phyloP scores from a whole-genome alignment of 2,329 filamentous ascomycete species.

The Paecilomyces sp. region DNA sequence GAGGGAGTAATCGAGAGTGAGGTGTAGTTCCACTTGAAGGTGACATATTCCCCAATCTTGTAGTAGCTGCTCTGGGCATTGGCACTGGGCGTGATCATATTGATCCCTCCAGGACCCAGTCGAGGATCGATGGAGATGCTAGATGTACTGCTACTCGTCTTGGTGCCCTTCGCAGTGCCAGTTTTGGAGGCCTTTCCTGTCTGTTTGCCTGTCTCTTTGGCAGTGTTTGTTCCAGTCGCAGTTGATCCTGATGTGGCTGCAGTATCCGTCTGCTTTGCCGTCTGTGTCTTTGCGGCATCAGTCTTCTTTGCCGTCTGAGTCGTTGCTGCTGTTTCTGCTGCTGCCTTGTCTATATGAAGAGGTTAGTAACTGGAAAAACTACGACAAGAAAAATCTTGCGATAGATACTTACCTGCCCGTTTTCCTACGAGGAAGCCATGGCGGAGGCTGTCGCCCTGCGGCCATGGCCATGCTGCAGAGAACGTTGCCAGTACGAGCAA shows the following conservation, averaged over 20 bases:
- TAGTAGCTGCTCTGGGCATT: constrained; percentile 49
- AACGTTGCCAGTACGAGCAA: constrained; percentile 24
- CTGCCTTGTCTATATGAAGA: background rate
- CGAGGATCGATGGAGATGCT: constrained; percentile 45
- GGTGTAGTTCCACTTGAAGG: constrained; percentile 64
- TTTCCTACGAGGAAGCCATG: constrained; percentile 15
- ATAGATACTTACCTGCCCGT: constrained; percentile 14
- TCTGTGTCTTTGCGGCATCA: background rate
- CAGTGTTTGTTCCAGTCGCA: constrained; percentile 4
- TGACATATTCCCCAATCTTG: constrained; percentile 57
- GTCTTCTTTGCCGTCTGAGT: constrained; percentile 9
- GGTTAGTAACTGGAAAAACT: background rate
- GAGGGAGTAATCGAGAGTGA: constrained; percentile 53
- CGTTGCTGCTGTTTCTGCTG: constrained; percentile 5
- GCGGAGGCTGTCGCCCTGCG: constrained; percentile 6
- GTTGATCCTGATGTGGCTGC: constrained; percentile 4
- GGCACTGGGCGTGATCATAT: constrained; percentile 53
- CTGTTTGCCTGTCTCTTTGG: background rate
- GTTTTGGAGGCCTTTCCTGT: background rate
- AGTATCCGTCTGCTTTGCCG: background rate
- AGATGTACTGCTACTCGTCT: constrained; percentile 19
- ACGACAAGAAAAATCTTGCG: constrained; percentile 3
- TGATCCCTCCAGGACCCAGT: constrained; percentile 51
- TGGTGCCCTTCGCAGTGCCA: constrained; percentile 5
- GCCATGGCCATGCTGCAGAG: constrained; percentile 23